These are phyloP conservation scores for Staphylotrichum longicolle DNA, from an alignment of 495 filamentous ascomycete species.

Conservation along the genomic window DNA sequence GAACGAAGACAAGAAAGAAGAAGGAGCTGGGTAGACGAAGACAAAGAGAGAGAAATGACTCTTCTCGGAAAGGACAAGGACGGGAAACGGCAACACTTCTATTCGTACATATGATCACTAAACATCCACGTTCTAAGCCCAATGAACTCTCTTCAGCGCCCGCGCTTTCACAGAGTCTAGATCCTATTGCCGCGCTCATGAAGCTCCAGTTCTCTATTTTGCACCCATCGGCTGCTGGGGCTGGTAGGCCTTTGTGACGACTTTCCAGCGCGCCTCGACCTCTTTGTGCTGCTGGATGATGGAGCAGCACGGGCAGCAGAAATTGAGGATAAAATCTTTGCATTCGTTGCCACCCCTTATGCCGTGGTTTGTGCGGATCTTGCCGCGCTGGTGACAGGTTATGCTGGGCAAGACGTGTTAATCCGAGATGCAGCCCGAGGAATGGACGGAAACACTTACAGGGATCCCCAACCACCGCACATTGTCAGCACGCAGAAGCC, in stretches of 20 bases:
- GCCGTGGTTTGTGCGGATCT: slow-evolving; percentile 52
- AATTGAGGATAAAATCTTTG: slow-evolving; percentile 53
- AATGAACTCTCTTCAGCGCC: too few species aligned
- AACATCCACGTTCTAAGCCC: too few species aligned
- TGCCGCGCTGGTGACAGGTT: slow-evolving; percentile 51
- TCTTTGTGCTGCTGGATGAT: slow-evolving; percentile 42
- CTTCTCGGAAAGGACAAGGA: too few species aligned
- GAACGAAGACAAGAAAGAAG: too few species aligned
- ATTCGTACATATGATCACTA: too few species aligned
- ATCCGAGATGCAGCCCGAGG: neutral
- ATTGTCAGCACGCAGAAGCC: slow-evolving; percentile 31
- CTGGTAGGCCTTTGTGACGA: slow-evolving; percentile 29
- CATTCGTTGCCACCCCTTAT: slow-evolving; percentile 51
- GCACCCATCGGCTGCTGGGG: slow-evolving; percentile 20
- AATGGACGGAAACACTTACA: slow-evolving; percentile 15
- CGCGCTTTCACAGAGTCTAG: too few species aligned
- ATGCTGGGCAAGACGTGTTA: slow-evolving; percentile 17
- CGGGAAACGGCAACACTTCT: too few species aligned
- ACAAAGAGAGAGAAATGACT: too few species aligned
- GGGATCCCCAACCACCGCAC: slow-evolving; percentile 36
- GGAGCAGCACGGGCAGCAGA: slow-evolving; percentile 53
- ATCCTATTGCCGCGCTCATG: too few species aligned
- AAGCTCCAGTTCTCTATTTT: too few species aligned
- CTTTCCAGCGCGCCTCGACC: slow-evolving; percentile 32
- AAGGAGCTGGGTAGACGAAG: too few species aligned